These are phyloP conservation scores for Talinum fruticosum DNA, from an alignment of 148 eudicot genomes.

Conservation along the genomic window DNA sequence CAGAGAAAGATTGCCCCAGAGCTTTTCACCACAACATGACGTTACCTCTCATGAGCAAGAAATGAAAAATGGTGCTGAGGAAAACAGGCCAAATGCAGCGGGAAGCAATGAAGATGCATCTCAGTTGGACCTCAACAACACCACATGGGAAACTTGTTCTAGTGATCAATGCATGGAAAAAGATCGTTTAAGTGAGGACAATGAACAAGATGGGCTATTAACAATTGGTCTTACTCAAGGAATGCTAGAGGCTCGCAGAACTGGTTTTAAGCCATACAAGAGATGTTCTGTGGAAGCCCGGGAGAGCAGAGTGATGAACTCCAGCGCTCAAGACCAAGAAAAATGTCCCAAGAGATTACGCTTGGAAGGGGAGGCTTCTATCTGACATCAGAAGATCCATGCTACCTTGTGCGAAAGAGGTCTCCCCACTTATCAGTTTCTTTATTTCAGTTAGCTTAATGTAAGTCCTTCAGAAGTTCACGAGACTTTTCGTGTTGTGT, in stretches of 20 bases:
- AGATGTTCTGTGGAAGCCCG: conserved; percentile 85
- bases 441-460: conserved; percentile 24
- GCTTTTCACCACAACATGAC: conserved; percentile 64
- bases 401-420: conserved; percentile 25
- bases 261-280: conserved; percentile 94
- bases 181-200: conserved; percentile 21
- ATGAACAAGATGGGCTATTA: conserved; percentile 34
- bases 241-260: conserved; percentile 50
- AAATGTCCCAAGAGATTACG: conserved; percentile 76
- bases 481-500: conserved; percentile 25
- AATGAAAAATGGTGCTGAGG: conserved; percentile 20
- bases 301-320: conserved; percentile 43
- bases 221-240: conserved; percentile 41
- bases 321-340: conserved; percentile 53
- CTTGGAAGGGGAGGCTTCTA: conserved; percentile 60
- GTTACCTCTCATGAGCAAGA: conserved; percentile 25
- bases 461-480: conserved; percentile 15
- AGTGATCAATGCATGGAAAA: conserved; percentile 29
- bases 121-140: conserved; percentile 49
- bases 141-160: conserved; percentile 34
- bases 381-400: conserved; percentile 31
- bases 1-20: conserved; percentile 73
- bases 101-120: conserved; percentile 31
- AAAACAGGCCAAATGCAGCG: conserved; percentile 22
- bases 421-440: conserved; percentile 18